Base-by-base conservation (phyloP, 2,329 filamentous ascomycete species). In the Fusarium ambrosium region DNA sequence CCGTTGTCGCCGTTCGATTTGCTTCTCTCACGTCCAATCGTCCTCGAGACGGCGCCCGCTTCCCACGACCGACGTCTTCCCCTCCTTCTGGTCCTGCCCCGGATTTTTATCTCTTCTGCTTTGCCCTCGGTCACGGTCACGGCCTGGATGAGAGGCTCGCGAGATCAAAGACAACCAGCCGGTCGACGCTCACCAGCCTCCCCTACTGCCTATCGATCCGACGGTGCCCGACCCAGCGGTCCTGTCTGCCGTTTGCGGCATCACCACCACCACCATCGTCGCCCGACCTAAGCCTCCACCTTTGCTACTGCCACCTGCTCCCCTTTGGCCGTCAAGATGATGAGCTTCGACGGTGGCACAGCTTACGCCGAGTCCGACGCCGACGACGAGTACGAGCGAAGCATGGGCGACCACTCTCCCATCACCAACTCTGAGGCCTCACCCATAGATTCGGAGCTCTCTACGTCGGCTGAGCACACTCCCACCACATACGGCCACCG, bases 311-410 rank as follows among this genome's bases (percentile, higher is more conserved):
- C 70, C 66, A 75, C 66, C 53, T 68, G 13, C 63, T 72, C 66
- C 66, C 62, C 58, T 64, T 66, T 53, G 68, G 66, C 59, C 70
- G 66, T 70, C 73, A 79, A 72, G 67, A 82, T 82, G 79, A 90
- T 90, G 89, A 89, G 88, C 82, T 92, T 92, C 84, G 89, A 90
- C 79, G 87, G 88, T 73, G 90, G 90, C 80, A 92, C 91, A 75
- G 90, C 91, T 71, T 95, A 95, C 83, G 91, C 93, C 82, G 93
- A 94, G 84, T 94, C 91, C 76, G 93, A 94, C 81, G 93, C 92
- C 78, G 93, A 95, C 84, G 94, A 95, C 84, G 94, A 95, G 86
- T 95, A 94, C 82, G 93, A 95, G 87, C 88, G 92, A 80, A 92
- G 91, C 82, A 87, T 92, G 76, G 88, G 89, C 79, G 89, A 91